Evolutionary conservation across 2,329 filamentous ascomycete species (phyloP).

Genomic region (Neonectria sp.): DNA sequence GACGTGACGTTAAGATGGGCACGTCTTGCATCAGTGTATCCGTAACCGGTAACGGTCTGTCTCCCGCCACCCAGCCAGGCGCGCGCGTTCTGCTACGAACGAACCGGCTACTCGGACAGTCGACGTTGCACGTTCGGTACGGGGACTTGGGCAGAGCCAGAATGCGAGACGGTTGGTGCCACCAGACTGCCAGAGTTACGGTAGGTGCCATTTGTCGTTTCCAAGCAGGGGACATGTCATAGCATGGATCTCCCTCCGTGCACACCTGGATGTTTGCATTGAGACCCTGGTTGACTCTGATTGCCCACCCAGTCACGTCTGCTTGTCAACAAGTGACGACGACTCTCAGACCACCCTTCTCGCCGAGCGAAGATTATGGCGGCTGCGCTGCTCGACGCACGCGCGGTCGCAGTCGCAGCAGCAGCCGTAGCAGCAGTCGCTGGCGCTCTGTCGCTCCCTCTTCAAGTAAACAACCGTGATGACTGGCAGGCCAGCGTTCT

Average conservation of each 20-base stretch:
- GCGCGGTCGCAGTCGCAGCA: background rate
- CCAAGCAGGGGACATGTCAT: background rate
- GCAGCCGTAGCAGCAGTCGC: too few species aligned
- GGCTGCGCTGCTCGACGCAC: conserved; percentile 5
- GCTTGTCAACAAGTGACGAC: conserved; percentile 17
- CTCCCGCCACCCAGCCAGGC: conserved; percentile 11
- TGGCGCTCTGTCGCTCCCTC: too few species aligned
- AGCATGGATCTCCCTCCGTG: conserved; percentile 2
- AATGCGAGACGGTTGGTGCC: conserved; percentile 1
- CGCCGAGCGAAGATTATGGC: conserved; percentile 31
- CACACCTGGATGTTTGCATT: conserved; percentile 12
- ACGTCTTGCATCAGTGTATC: conserved; percentile 16
- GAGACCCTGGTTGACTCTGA: background rate
- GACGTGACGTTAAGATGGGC: conserved; percentile 10
- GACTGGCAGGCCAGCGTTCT: conserved; percentile 1
- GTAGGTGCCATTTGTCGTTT: background rate
- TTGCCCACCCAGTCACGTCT: background rate
- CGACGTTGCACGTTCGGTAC: conserved; percentile 25
- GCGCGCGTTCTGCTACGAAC: conserved; percentile 35
- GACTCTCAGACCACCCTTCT: conserved; percentile 21
- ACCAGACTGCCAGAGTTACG: background rate
- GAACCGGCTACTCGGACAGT: conserved; percentile 23
- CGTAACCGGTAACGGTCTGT: conserved; percentile 11
- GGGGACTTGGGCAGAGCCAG: conserved; percentile 1
- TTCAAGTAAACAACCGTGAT: conserved; percentile 20